Conservation (phyloP, 148 eudicot genomes). For the Euryodendron excelsum region DNA sequence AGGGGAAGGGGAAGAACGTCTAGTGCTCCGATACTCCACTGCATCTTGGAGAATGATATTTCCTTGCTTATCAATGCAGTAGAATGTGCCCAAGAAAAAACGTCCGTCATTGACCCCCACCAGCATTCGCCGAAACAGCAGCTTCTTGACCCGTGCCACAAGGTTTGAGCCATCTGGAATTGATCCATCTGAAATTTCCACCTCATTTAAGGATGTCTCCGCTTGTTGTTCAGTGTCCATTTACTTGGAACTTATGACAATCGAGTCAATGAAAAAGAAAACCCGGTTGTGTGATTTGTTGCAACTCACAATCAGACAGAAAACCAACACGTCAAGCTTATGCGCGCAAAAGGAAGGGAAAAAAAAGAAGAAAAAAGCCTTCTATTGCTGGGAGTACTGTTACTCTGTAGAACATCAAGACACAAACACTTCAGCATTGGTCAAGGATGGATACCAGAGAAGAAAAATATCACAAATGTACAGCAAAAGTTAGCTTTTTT, state of each 20-base stretch:
- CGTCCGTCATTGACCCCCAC: conserved; percentile 81
- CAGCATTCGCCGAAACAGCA: conserved; percentile 65
- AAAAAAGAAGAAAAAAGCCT: too few relatives aligned
- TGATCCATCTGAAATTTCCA: conserved; percentile 22
- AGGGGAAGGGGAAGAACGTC: conserved; percentile 67
- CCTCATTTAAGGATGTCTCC: conserved; percentile 16
- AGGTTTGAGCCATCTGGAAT: conserved; percentile 25
- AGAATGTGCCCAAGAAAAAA: conserved; percentile 76
- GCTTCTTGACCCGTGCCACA: conserved; percentile 46
- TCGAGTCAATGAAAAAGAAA: not conserved
- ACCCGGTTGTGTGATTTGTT: not conserved
- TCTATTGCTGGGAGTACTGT: too few relatives aligned
- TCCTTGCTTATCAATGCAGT: conserved; percentile 90
- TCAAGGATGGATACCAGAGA: too few relatives aligned
- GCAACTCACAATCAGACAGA: not conserved
- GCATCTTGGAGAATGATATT: conserved; percentile 93
- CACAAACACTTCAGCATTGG: too few relatives aligned
- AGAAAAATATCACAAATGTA: too few relatives aligned
- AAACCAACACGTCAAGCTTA: not conserved
- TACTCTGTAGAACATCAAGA: too few relatives aligned
- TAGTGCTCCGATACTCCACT: conserved; percentile 68
- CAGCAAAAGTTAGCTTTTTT: too few relatives aligned
- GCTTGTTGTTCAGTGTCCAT: conserved; percentile 37
- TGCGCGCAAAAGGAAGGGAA: not conserved
- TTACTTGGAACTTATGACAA: not conserved